Evolutionary conservation across 176 grass and related monocot species (phyloP).

Genomic region (Dactylis glomerata): DNA sequence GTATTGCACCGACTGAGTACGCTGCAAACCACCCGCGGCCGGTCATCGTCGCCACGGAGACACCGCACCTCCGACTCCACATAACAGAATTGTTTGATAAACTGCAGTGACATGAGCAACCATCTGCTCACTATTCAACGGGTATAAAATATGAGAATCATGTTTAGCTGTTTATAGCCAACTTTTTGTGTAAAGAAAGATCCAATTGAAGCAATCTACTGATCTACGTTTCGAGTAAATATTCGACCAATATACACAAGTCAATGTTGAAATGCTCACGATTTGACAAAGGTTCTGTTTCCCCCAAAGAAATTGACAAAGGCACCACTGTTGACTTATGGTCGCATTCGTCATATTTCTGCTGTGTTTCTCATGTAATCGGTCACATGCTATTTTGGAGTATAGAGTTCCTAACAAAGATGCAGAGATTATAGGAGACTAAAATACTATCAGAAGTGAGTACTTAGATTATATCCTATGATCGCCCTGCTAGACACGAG

Average conservation of each 20-base stretch:
- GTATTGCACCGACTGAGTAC: too few species aligned
- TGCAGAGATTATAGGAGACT: background rate
- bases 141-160: too few species aligned
- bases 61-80: too few species aligned
- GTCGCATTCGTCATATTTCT: background rate
- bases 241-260: too few species aligned
- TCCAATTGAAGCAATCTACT: background rate
- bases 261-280: too few species aligned
- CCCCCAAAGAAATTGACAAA: background rate
- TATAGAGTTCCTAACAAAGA: background rate
- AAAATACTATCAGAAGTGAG: background rate
- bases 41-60: too few species aligned
- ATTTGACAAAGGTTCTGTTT: too few species aligned
- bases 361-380: background rate
- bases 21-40: too few species aligned
- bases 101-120: background rate
- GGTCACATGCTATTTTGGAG: background rate
- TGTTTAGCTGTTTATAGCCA: background rate
- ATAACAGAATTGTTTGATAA: too few species aligned
- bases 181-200: background rate
- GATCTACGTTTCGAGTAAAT: background rate
- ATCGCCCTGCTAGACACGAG: background rate
- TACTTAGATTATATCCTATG: background rate
- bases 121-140: background rate
- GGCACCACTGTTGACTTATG: background rate